Conservation (phyloP, 352 stramenopile genomes). For the Pythium dissimile region DNA sequence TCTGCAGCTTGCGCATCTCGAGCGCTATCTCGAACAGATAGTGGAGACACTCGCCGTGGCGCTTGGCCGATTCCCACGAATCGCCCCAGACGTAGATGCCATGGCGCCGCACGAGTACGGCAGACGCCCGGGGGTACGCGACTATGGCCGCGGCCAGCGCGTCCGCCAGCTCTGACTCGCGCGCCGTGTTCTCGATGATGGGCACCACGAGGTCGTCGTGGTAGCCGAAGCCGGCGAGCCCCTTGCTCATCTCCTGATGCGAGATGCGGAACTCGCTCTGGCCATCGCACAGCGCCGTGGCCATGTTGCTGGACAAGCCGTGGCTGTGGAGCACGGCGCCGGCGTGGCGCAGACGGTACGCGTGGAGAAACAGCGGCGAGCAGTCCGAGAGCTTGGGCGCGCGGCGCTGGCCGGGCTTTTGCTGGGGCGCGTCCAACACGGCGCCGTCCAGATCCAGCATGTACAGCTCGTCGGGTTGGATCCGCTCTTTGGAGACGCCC, state of each 20-base stretch:
- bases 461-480: slow-evolving; percentile 94
- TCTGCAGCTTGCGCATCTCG: slow-evolving; percentile 85
- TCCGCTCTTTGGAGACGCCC: slow-evolving; percentile 96
- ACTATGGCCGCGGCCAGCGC: slow-evolving; percentile 83
- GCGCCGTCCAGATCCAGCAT: slow-evolving; percentile 86
- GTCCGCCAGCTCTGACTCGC: slow-evolving; percentile 90
- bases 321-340: slow-evolving; percentile 81
- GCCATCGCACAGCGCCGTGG: slow-evolving; percentile 87
- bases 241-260: slow-evolving; percentile 98
- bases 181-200: slow-evolving; percentile 96
- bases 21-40: slow-evolving; percentile 94
- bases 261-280: slow-evolving; percentile 87
- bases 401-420: slow-evolving; percentile 26
- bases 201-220: slow-evolving; percentile 92
- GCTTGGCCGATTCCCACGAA: slow-evolving; percentile 95
- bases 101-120: slow-evolving; percentile 93
- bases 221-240: slow-evolving; percentile 90
- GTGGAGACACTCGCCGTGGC: slow-evolving; percentile 95
- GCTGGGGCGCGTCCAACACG: slow-evolving; percentile 62
- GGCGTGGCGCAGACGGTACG: slow-evolving; percentile 85
- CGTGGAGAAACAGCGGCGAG: slow-evolving; percentile 91
- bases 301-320: slow-evolving; percentile 83
- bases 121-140: slow-evolving; percentile 87
- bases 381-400: slow-evolving; percentile 90
- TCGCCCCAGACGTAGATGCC: slow-evolving; percentile 96